phyloP scores from a whole-genome alignment of 163 green algal genomes.

The Chlorella variabilis region DNA sequence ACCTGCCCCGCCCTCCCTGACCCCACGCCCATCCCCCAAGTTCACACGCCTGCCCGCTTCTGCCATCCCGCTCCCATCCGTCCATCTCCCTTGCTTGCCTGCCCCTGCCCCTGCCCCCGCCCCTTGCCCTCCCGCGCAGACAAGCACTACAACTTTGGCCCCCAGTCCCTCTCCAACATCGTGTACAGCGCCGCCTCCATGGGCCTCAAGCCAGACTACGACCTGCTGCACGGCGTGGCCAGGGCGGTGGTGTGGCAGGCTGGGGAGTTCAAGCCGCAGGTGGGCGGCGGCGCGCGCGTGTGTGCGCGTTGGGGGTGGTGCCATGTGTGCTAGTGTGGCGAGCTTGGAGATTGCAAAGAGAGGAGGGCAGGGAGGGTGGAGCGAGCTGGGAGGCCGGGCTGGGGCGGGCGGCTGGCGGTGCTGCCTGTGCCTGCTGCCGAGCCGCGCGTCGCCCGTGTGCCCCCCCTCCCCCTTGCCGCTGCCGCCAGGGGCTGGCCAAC shows the following conservation, averaged over 20 bases:
- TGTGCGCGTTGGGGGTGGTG: neutral
- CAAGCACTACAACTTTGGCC: constrained; percentile 32
- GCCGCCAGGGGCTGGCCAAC: constrained; percentile 39
- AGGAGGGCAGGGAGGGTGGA: no score
- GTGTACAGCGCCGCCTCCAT: constrained; percentile 32
- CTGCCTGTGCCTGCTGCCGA: no score
- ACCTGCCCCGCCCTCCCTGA: no score
- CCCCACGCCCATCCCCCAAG: no score
- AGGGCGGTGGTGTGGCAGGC: constrained; percentile 27
- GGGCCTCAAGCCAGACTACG: constrained; percentile 14
- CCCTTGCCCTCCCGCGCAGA: constrained; percentile 3
- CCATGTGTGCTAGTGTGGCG: no score
- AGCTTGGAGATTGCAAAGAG: no score
- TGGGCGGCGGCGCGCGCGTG: neutral
- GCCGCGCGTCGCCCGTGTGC: no score
- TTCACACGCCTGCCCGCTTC: neutral
- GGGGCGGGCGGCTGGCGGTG: no score
- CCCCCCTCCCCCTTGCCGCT: neutral
- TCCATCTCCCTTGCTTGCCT: neutral
- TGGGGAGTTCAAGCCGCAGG: constrained; percentile 31
- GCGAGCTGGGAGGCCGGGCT: no score
- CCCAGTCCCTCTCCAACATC: constrained; percentile 32
- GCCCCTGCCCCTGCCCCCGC: neutral
- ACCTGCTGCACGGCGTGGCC: constrained; percentile 30
- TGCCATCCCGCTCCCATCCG: neutral